Base-by-base conservation (phyloP, 2,329 filamentous ascomycete species). In the Aspergillus sp. region DNA sequence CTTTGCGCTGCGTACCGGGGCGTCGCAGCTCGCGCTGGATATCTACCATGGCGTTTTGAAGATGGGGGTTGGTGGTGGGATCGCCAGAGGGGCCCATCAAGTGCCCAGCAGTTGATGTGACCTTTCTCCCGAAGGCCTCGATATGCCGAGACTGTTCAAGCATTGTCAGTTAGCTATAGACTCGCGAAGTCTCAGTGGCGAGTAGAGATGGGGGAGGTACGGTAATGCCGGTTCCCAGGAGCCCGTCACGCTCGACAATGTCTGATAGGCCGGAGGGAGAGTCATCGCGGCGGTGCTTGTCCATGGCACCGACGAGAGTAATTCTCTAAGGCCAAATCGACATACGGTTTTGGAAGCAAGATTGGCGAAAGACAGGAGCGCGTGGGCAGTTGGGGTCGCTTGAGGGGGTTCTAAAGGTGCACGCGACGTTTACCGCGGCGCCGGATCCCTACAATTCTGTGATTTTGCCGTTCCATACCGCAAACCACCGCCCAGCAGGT, bases 71-170 rank as follows among this genome's bases (percentile, higher is more conserved):
- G 72, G 77, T 82, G 68, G 57, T 62, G 43, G 70, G 76, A 62
- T 88, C 85, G 66, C 77, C 71, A 57, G 85, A 77, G 47, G 88
- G 86, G 45, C 84, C 88, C 69, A 98, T 96, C 65, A 99, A 82
- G 75, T 96, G 92, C 69, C 87, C 90, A 56, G 95, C 95, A 19
- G 95, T 98, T 27, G 91, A 91, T 31, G 93, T 95, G 62, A 98
- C 92, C 78, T 97, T 99, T 71, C 93, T 88, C 65, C 92, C 87
- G 76, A 99, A 97, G 55, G 91, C 90, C 78, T 97, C 93, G 67
- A 98, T 81, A 64, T 95, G 90, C 68, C 91, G 89, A 55, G 91
- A 87, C 92, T 96, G 40, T 49, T 12, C 53, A 45, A 14, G 33
- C 14, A 9, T 31, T 6, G 33, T 49, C 21, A 33, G 50, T 54